Evolutionary conservation across 2,329 filamentous ascomycete species (phyloP), one percentile per base, ranked within the genome.

Genomic region (Mariannaea elegans): DNA sequence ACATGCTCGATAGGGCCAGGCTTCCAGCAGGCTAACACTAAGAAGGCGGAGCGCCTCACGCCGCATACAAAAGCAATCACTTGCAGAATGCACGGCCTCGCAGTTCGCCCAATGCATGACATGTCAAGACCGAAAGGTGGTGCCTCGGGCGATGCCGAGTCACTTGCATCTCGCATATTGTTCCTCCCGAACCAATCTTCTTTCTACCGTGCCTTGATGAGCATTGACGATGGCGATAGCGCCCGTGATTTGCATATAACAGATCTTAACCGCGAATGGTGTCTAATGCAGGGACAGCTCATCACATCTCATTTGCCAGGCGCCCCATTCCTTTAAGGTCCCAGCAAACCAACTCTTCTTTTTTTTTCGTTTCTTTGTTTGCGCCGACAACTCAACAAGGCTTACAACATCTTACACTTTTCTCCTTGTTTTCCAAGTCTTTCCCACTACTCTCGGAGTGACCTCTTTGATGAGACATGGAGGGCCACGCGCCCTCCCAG

Each of bases 381-480:
- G 4, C 9, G 24, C 24, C 9, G 24, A 27, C 24, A 44, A 44
- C 32, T n/a, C 7, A 14, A 4, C 32, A 36, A 27, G 9, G 32
- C 32, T 36, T 5, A 13, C 6, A 18, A 13, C 14, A 4, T n/a
- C 7, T 12, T 19, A 9, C 31, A 27, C 41, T 21, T 21, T 29
- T 46, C 47, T 47, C 36, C 8, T 31, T 18, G 3, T 38, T 41
- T 53, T 23, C 45, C 16, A 32, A 24, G 23, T 45, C 19, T 46
- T 52, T 23, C 24, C 41, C 14, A 23, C 39, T 38, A 46, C 34
- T 19, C 29, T 27, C 47, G 29, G 47, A 41, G 56, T 62, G 60
- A 62, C 60, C 56, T 59, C 56, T 32, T 51, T 38, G n/a, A 49
- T 56, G 60, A 59, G 60, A 62, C 59, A 62, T 55, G 45, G 59